These are phyloP conservation scores for Protomyces macrosporus DNA, from an alignment of 1,139 yeast species.

Conservation along the genomic window DNA sequence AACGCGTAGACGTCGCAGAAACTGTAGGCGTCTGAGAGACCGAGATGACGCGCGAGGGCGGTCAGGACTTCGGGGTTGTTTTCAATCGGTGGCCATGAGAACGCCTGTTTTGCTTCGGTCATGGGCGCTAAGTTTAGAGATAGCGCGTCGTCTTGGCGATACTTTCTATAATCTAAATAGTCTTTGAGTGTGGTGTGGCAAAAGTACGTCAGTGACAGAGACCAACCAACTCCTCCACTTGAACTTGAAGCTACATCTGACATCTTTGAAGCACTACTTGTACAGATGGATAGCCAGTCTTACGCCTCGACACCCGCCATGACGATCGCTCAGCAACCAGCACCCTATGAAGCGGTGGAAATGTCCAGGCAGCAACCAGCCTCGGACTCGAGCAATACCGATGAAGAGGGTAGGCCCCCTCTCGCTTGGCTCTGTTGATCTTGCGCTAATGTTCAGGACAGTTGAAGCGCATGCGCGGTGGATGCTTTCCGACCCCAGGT, in stretches of 20 bases:
- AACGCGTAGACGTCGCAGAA: conserved; percentile 82
- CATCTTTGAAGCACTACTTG: neutral
- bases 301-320: neutral
- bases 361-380: neutral
- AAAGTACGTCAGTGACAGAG: too few species aligned
- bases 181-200: too few species aligned
- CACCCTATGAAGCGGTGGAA: neutral
- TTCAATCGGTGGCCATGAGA: conserved; percentile 63
- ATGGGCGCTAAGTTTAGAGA: neutral
- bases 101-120: neutral
- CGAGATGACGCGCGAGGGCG: conserved; percentile 61
- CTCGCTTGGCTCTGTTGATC: neutral
- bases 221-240: too few species aligned
- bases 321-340: neutral
- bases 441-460: neutral
- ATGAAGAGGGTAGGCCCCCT: conserved; percentile 1
- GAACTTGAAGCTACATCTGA: too few species aligned
- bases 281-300: neutral
- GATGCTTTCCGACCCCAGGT: conserved; percentile 18
- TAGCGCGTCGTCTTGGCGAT: neutral
- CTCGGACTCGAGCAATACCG: neutral
- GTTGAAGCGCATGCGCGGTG: conserved; percentile 18
- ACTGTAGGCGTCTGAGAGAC: conserved; percentile 55
- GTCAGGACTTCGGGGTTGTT: conserved; percentile 84
- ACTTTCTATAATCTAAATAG: too few species aligned